Evolutionary conservation across 2,329 filamentous ascomycete genomes (phyloP).

Genomic region (Zasmidium cellare): DNA sequence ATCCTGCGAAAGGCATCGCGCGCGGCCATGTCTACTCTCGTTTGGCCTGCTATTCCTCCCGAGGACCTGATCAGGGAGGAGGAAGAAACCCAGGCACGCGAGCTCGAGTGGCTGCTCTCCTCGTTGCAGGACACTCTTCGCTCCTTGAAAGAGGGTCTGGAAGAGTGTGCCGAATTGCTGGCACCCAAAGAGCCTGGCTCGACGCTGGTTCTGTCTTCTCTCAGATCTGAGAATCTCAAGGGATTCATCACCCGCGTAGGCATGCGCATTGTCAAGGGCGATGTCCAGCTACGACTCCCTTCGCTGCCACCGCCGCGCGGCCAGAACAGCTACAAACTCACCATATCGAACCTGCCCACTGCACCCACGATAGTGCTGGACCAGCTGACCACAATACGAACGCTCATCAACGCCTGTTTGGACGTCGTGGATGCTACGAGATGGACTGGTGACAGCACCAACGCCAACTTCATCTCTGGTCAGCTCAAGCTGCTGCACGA

Average conservation of each 20-base stretch:
- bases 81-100: conserved; percentile 54
- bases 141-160: conserved; percentile 68
- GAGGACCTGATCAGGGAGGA: conserved; percentile 54
- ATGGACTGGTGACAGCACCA: conserved; percentile 66
- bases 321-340: conserved; percentile 51
- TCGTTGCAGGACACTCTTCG: conserved; percentile 62
- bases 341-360: conserved; percentile 53
- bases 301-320: conserved; percentile 61
- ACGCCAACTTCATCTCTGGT: conserved; percentile 58
- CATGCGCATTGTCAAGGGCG: conserved; percentile 86
- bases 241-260: conserved; percentile 89
- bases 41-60: conserved; percentile 59
- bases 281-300: conserved; percentile 73
- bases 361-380: conserved; percentile 63
- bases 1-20: not conserved
- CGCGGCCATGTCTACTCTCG: conserved; percentile 58
- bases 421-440: conserved; percentile 79
- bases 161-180: conserved; percentile 85
- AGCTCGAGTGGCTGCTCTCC: conserved; percentile 64
- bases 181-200: conserved; percentile 81
- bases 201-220: conserved; percentile 85
- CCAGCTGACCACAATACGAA: conserved; percentile 70
- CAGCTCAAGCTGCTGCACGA: conserved; percentile 61
- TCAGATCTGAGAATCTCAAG: conserved; percentile 85
- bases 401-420: conserved; percentile 78